A percentile compares a stretch with the other conserved stretches of the same genome.
phyloP scores from a whole-genome alignment of 164 flowering plant genomes.

The Euptelea pleiosperma region DNA sequence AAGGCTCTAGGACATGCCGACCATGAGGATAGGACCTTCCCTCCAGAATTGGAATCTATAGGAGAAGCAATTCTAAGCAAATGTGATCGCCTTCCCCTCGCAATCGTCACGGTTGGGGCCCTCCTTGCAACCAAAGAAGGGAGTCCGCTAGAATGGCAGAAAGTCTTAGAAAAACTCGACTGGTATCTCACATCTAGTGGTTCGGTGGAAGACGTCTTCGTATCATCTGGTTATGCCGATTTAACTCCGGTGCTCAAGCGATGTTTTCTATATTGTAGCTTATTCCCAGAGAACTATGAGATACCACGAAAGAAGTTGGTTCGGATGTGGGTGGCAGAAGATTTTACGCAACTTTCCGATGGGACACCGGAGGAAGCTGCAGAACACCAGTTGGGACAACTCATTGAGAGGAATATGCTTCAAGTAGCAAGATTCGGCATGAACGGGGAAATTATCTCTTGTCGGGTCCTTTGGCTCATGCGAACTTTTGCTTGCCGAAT shows the following conservation, averaged over 20 bases:
- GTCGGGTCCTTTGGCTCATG: conserved; percentile 1
- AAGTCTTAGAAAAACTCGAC: background rate
- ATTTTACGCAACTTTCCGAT: background rate
- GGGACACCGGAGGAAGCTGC: conserved; percentile 8
- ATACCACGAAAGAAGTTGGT: conserved; percentile 2
- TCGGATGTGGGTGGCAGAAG: conserved; percentile 12
- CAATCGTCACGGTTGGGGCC: too few relatives aligned
- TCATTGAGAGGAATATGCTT: conserved; percentile 3
- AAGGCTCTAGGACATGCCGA: background rate
- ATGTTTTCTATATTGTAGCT: background rate
- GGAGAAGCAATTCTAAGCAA: conserved; percentile 2
- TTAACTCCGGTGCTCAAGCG: background rate
- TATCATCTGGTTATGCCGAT: background rate
- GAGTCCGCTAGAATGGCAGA: too few relatives aligned
- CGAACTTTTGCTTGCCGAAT: too few relatives aligned
- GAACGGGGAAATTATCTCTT: conserved; percentile 2
- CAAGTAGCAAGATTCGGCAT: background rate
- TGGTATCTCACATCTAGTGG: too few relatives aligned
- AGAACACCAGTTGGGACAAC: background rate
- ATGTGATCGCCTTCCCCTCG: too few relatives aligned
- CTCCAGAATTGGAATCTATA: background rate
- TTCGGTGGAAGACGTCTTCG: too few relatives aligned
- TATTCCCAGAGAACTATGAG: background rate
- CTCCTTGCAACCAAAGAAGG: too few relatives aligned
- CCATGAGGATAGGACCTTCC: background rate